Evolutionary conservation across 768 basidiomycete species (phyloP), one percentile per base, ranked within the genome.

Genomic region (Piloderma croceum): DNA sequence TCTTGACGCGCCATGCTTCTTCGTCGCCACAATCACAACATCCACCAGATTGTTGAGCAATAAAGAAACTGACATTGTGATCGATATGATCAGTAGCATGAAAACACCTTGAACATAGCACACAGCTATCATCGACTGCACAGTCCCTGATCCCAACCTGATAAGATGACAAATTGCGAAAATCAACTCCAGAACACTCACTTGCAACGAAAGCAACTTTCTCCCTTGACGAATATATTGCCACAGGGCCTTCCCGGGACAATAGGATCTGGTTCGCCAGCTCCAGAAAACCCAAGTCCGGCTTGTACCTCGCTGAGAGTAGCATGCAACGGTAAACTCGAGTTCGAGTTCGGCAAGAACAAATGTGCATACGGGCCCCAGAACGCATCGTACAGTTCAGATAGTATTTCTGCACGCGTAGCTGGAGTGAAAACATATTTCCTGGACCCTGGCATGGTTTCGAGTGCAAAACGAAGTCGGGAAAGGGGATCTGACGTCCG

Each of bases 1-100:
- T 71, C 5, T 76, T 66, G 5, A 57, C 52, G 24, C 80, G 74
- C 91, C 92, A 98, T 2, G 90, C 89, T 53, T 94, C 86, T 18
- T 74, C 69, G 53, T 97, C 93, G 12, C 91, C 91, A 52, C 94
- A 97, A 61, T 97, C 92, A 56, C 96, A 99, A 50, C 89, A 92
- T 4, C 91, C 88, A 6, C 91, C 87, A 0, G 87, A 83, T 50
- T 96, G 91, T 43, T 89, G 88, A 6, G 87, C 83, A 49, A 94
- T 85, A 61, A 89, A 90, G 67, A 98, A 93, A 44, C 85, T 84
- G 51, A 97, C 81, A 48, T 90, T 94, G 65, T 98, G 94, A 33
- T 79, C 81, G 17, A 68, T 64, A 57, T 98, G 94, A 42, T 84
- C 73, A n/a, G 87, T 85, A 1, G 85, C 76, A 50, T 88, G 83